Conservation (phyloP, 1,139 yeast species). For the Pichia sp. region DNA sequence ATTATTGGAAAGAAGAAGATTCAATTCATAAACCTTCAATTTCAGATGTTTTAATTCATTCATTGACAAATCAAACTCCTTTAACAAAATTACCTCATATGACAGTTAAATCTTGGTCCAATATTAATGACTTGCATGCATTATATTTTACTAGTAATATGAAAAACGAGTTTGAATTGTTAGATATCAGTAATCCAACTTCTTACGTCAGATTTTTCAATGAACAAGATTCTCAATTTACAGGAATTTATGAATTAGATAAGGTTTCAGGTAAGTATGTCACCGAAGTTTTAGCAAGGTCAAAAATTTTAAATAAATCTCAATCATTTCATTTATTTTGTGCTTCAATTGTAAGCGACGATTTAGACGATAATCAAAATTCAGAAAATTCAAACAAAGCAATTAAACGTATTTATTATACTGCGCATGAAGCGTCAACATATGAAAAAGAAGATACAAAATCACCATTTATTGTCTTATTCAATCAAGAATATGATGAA, state of each 20-base stretch:
- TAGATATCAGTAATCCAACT: background rate
- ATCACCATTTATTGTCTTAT: conserved; percentile 58
- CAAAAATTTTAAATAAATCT: conserved; percentile 68
- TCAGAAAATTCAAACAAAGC: conserved; percentile 27
- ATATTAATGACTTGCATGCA: conserved; percentile 48
- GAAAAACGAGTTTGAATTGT: conserved; percentile 8
- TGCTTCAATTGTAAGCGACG: background rate
- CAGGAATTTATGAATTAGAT: conserved; percentile 22
- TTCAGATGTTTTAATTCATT: conserved; percentile 82
- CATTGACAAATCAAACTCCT: conserved; percentile 80
- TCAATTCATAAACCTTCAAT: conserved; percentile 49
- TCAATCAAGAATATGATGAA: conserved; percentile 43
- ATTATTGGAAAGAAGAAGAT: conserved; percentile 24
- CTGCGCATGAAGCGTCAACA: conserved; percentile 67
- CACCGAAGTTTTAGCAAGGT: conserved; percentile 65
- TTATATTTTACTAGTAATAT: conserved; percentile 37
- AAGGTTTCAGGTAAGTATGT: conserved; percentile 35
- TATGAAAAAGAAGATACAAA: conserved; percentile 54
- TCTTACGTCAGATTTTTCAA: conserved; percentile 26
- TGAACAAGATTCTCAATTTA: conserved; percentile 15
- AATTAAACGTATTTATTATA: conserved; percentile 47
- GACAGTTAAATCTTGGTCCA: conserved; percentile 63
- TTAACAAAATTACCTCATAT: conserved; percentile 59
- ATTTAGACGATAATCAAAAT: background rate
- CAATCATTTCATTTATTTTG: conserved; percentile 80